A percentile compares a stretch with the other conserved stretches of the same genome.
These are phyloP conservation scores for Botrytis fabae DNA, from an alignment of 2,329 filamentous ascomycete species.

Conservation along the genomic window DNA sequence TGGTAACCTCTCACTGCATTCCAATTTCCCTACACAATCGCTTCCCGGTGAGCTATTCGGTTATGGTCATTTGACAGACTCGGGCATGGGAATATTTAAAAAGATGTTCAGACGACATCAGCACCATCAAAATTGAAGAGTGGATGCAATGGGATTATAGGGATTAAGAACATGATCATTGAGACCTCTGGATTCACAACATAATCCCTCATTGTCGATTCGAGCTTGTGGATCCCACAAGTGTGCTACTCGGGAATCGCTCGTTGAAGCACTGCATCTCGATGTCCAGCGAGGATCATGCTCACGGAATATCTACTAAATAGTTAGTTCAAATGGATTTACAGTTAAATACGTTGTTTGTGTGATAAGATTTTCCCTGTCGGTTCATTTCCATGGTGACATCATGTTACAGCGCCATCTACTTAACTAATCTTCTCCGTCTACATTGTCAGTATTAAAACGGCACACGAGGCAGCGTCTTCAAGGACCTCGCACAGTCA, in stretches of 20 bases:
- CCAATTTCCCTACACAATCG: background rate
- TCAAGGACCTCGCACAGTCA: background rate
- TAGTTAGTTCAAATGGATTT: too few species aligned
- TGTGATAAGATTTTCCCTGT: too few species aligned
- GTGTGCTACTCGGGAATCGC: background rate
- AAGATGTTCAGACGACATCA: too few species aligned
- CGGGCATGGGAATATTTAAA: background rate
- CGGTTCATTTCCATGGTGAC: background rate
- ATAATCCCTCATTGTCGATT: background rate
- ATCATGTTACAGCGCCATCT: background rate
- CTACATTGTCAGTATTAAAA: background rate
- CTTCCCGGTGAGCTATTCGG: background rate
- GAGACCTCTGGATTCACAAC: background rate
- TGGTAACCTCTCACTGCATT: background rate
- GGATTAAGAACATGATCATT: background rate
- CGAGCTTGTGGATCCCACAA: background rate
- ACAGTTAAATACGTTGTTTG: too few species aligned
- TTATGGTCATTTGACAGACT: background rate
- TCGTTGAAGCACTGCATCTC: too few species aligned
- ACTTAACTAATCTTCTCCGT: background rate
- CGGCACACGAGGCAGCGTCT: background rate
- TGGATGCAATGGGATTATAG: background rate
- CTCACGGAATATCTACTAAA: too few species aligned
- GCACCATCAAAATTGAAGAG: background rate
- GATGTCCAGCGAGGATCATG: background rate